phyloP scores from a whole-genome alignment of 75 land plant species.

The Sequoia sempervirens region DNA sequence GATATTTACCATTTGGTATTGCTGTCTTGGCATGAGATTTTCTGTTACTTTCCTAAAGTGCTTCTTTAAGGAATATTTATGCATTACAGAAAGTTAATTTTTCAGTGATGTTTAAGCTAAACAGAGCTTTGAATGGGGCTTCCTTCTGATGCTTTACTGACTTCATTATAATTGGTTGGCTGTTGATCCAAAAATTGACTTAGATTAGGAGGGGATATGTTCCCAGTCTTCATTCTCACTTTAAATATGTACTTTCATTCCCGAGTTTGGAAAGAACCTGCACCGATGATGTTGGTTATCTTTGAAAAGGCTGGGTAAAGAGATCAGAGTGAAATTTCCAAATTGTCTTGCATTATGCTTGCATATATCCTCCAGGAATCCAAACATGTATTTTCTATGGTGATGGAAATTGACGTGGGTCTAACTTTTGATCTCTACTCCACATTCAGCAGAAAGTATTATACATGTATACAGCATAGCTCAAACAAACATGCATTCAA shows the following conservation, averaged over 20 bases:
- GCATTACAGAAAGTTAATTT: too few relatives aligned
- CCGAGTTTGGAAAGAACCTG: background rate
- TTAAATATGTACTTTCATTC: background rate
- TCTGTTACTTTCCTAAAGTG: too few relatives aligned
- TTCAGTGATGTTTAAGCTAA: background rate
- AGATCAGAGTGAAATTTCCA: background rate
- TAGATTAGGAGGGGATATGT: background rate
- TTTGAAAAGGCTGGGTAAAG: background rate
- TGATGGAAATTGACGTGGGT: background rate
- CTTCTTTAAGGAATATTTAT: too few relatives aligned
- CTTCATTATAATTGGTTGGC: background rate
- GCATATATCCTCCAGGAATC: background rate
- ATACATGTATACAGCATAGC: background rate
- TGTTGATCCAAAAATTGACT: background rate
- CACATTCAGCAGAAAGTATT: background rate
- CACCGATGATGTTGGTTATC: background rate
- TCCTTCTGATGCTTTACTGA: background rate
- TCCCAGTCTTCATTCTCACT: background rate
- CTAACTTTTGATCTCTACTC: background rate
- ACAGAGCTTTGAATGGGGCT: background rate
- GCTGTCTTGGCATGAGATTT: too few relatives aligned
- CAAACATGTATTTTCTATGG: background rate
- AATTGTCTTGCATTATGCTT: background rate
- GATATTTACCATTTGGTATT: background rate
- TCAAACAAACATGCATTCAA: background rate